phyloP scores from a whole-genome alignment of 2,329 filamentous ascomycete species.

The Penicillium rolfsii region DNA sequence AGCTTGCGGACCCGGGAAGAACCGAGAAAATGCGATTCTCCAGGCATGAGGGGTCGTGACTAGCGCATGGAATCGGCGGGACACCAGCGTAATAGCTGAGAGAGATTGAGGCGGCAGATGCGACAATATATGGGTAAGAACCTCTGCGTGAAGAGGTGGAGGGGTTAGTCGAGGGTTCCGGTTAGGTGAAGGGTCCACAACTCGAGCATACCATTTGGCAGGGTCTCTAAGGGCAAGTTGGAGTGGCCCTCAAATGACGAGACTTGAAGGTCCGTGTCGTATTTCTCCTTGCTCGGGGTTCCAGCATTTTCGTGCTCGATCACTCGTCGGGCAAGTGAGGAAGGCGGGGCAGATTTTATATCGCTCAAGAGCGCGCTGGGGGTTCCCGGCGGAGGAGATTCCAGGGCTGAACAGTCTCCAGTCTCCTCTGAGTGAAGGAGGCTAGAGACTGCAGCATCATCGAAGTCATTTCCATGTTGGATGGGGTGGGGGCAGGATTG shows the following conservation, averaged over 20 bases:
- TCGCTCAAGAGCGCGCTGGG: conserved; percentile 34
- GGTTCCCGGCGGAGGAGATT: conserved; percentile 26
- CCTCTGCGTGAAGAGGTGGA: conserved; percentile 61
- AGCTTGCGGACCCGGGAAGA: conserved; percentile 76
- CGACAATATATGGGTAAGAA: conserved; percentile 87
- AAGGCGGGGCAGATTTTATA: conserved; percentile 34
- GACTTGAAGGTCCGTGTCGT: conserved; percentile 57
- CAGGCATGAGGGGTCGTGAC: conserved; percentile 92
- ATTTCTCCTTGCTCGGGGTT: conserved; percentile 39
- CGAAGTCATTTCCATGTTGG: conserved; percentile 63
- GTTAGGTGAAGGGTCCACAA: conserved; percentile 10
- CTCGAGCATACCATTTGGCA: conserved; percentile 74
- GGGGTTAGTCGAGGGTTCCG: conserved; percentile 14
- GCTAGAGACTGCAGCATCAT: conserved; percentile 50
- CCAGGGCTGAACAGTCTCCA: conserved; percentile 36
- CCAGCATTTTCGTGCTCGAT: conserved; percentile 59
- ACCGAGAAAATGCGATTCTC: conserved; percentile 88
- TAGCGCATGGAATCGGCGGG: conserved; percentile 80
- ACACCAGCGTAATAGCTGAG: conserved; percentile 80
- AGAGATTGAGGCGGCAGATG: conserved; percentile 86
- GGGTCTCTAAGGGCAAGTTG: conserved; percentile 57
- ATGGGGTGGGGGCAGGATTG: conserved; percentile 43
- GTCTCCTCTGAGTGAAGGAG: conserved; percentile 47
- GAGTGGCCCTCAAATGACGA: conserved; percentile 50
- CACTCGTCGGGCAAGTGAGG: conserved; percentile 55